Evolutionary conservation across 2,329 filamentous ascomycete species (phyloP).

Genomic region (Colletotrichum sp.): DNA sequence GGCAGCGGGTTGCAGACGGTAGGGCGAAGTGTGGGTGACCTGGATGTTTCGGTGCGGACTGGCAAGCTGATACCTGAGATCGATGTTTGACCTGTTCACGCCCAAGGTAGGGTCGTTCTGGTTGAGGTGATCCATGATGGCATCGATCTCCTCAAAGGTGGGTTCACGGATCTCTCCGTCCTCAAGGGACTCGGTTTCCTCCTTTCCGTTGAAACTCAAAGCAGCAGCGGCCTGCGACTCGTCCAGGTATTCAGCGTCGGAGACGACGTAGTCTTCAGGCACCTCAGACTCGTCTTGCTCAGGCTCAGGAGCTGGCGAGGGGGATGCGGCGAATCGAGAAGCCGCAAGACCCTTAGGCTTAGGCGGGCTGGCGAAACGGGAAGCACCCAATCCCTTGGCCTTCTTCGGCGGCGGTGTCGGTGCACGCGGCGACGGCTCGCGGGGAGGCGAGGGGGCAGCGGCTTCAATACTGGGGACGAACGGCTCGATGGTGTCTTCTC

Average conservation of each 20-base stretch:
- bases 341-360: constrained; percentile 47
- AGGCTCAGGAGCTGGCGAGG: constrained; percentile 38
- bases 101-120: constrained; percentile 75
- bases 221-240: not conserved
- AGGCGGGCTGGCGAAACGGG: constrained; percentile 50
- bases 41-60: constrained; percentile 44
- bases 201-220: not conserved
- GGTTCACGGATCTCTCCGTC: constrained; percentile 41
- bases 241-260: not conserved
- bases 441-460: not conserved
- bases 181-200: constrained; percentile 30
- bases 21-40: constrained; percentile 53
- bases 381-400: constrained; percentile 48
- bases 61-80: constrained; percentile 49
- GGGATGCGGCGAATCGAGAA: constrained; percentile 49
- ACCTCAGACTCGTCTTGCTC: constrained; percentile 30
- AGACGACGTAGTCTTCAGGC: constrained; percentile 23
- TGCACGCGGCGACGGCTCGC: constrained; percentile 25
- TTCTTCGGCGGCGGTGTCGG: constrained; percentile 24
- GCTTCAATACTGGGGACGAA: constrained; percentile 1
- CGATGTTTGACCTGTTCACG: constrained; percentile 64
- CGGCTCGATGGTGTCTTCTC: constrained; percentile 22
- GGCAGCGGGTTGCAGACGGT: constrained; percentile 57
- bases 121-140: constrained; percentile 87
- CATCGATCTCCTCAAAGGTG: constrained; percentile 87